Conservation (phyloP, 148 eudicot genomes). For the Chenopodium formosanum region DNA sequence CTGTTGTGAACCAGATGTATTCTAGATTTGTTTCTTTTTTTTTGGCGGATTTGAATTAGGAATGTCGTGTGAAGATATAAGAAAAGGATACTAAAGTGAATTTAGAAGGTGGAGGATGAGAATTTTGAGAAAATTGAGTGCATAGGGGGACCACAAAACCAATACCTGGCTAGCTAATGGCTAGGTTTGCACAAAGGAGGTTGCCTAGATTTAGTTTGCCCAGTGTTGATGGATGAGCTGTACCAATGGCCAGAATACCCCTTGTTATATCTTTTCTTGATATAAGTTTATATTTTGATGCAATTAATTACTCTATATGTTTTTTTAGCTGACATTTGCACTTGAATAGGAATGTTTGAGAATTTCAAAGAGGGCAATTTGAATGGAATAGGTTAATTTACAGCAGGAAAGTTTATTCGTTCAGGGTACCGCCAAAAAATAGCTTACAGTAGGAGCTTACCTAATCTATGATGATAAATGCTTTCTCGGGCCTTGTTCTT, state of each 20-base stretch:
- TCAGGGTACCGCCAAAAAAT: background rate
- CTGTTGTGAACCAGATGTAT: background rate
- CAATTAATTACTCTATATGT: too few species aligned
- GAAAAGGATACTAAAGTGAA: background rate
- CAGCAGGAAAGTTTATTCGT: background rate
- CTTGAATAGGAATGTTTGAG: background rate
- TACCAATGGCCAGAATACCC: background rate
- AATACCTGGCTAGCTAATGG: background rate
- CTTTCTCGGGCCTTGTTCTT: background rate
- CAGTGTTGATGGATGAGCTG: background rate
- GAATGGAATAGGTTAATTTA: background rate
- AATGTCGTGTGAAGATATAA: background rate
- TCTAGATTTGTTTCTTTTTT: background rate
- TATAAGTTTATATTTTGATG: background rate
- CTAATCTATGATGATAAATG: background rate
- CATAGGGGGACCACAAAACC: background rate
- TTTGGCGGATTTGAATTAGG: background rate
- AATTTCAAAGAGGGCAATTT: background rate
- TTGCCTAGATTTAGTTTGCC: background rate
- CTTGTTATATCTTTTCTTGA: background rate
- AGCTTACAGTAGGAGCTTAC: background rate
- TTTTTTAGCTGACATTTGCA: background rate
- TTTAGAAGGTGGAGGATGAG: background rate
- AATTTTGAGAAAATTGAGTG: background rate
- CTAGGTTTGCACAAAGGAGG: background rate